phyloP scores from a whole-genome alignment of 257 asterid genomes.

The Solanum dulcamara region DNA sequence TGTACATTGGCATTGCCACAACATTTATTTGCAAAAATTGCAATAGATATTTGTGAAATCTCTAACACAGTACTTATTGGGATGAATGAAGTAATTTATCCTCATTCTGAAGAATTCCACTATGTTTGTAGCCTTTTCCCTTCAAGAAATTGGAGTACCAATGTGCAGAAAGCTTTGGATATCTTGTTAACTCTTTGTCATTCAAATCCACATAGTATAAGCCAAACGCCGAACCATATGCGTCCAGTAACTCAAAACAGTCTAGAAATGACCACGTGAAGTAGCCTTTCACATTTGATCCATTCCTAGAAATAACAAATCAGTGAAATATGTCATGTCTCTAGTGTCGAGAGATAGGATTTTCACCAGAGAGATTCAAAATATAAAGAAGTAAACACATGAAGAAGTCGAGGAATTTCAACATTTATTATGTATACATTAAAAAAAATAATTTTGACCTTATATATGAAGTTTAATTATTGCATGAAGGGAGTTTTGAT shows the following conservation, averaged over 20 bases:
- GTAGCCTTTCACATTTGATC: slow-evolving; percentile 46
- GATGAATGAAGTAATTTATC: not conserved
- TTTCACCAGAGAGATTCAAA: not conserved
- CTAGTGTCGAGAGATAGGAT: not conserved
- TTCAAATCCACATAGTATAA: slow-evolving; percentile 50
- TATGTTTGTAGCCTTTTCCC: slow-evolving; percentile 8
- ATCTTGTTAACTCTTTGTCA: slow-evolving; percentile 30
- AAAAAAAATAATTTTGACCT: too few species aligned
- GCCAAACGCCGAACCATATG: slow-evolving; percentile 24
- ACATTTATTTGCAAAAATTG: not conserved
- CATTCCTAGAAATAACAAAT: slow-evolving; percentile 26
- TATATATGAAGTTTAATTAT: too few species aligned
- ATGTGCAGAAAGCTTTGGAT: slow-evolving; percentile 34
- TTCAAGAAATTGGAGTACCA: slow-evolving; percentile 46
- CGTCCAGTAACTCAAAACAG: slow-evolving; percentile 38
- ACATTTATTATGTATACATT: too few species aligned
- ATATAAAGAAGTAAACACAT: not conserved
- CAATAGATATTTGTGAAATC: not conserved
- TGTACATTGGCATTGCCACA: too few species aligned
- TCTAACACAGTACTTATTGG: not conserved
- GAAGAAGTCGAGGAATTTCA: too few species aligned
- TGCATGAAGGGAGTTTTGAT: not conserved
- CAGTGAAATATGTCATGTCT: not conserved
- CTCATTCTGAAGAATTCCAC: not conserved
- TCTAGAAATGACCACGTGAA: slow-evolving; percentile 57